Conservation (phyloP, 2,329 filamentous ascomycete species). For the Hymenoscyphus fructigenus region DNA sequence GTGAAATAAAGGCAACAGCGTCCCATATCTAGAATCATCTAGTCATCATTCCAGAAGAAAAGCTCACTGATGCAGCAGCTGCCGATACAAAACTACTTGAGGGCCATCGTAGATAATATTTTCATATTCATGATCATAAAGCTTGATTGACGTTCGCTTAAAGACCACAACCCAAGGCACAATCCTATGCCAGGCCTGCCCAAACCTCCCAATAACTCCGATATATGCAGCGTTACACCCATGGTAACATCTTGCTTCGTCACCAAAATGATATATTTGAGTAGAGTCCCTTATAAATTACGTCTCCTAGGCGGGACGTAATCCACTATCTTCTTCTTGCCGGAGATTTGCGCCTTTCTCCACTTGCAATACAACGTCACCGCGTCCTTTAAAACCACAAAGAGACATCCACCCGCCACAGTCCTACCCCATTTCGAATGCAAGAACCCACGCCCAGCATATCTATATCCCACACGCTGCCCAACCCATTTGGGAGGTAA, state of each 20-base stretch:
- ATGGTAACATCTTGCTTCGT: not conserved
- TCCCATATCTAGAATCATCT: not conserved
- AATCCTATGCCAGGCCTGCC: too few species aligned
- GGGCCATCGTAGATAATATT: not conserved
- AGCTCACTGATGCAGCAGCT: not conserved
- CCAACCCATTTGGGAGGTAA: conserved; percentile 68
- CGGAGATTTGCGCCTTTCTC: conserved; percentile 56
- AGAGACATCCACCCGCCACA: conserved; percentile 82
- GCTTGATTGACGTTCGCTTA: not conserved
- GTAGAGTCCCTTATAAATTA: not conserved
- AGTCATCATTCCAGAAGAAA: not conserved
- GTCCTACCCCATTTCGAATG: conserved; percentile 87
- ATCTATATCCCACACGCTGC: not conserved
- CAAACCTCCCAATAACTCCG: not conserved
- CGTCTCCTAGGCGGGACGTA: conserved; percentile 18
- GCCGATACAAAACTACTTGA: not conserved
- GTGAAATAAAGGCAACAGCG: too few species aligned
- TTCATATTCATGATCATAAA: conserved; percentile 1
- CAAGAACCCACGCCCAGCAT: conserved; percentile 51
- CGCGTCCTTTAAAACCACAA: conserved; percentile 76
- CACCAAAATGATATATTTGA: not conserved
- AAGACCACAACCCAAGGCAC: not conserved
- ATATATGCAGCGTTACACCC: not conserved
- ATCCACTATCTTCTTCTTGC: conserved; percentile 49
- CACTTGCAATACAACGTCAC: conserved; percentile 64